These are phyloP conservation scores for Pilatotrama ljubarskyi DNA, from an alignment of 768 basidiomycete species.

Conservation along the genomic window DNA sequence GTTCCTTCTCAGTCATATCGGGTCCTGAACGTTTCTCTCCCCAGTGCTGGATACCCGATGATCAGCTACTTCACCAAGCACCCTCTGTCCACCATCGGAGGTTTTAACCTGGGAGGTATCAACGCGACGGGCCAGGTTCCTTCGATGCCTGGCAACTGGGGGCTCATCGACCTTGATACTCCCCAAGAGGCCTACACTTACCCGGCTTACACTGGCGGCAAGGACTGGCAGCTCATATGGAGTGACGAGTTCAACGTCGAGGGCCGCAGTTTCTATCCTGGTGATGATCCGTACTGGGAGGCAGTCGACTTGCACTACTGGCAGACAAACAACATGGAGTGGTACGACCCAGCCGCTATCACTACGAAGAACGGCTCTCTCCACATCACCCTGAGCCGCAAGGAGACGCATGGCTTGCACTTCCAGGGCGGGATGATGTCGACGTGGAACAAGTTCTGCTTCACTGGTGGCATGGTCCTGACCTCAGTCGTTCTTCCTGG, in stretches of 20 bases:
- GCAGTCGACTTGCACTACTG: constrained; percentile 84
- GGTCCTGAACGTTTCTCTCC: constrained; percentile 23
- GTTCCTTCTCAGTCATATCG: not conserved
- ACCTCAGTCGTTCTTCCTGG: constrained; percentile 66
- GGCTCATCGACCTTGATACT: constrained; percentile 56
- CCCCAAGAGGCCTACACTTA: constrained; percentile 46
- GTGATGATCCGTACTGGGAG: constrained; percentile 83
- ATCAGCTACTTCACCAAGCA: constrained; percentile 38
- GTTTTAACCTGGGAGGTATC: constrained; percentile 46
- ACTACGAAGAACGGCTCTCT: constrained; percentile 43
- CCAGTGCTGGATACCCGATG: constrained; percentile 47
- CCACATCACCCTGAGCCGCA: constrained; percentile 56
- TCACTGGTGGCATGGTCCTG: constrained; percentile 80
- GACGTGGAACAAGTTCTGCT: constrained; percentile 85
- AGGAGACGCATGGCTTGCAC: constrained; percentile 43
- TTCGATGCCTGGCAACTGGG: constrained; percentile 42
- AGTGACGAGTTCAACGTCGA: constrained; percentile 80
- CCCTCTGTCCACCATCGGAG: constrained; percentile 38
- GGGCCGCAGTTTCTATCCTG: constrained; percentile 72
- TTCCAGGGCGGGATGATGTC: constrained; percentile 52
- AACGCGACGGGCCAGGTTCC: constrained; percentile 49
- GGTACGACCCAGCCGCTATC: constrained; percentile 81
- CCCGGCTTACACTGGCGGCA: constrained; percentile 21
- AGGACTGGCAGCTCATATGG: constrained; percentile 65
- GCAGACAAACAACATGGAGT: constrained; percentile 62